phyloP scores from a whole-genome alignment of 108 stramenopile species.

The Epithemia pelagica region DNA sequence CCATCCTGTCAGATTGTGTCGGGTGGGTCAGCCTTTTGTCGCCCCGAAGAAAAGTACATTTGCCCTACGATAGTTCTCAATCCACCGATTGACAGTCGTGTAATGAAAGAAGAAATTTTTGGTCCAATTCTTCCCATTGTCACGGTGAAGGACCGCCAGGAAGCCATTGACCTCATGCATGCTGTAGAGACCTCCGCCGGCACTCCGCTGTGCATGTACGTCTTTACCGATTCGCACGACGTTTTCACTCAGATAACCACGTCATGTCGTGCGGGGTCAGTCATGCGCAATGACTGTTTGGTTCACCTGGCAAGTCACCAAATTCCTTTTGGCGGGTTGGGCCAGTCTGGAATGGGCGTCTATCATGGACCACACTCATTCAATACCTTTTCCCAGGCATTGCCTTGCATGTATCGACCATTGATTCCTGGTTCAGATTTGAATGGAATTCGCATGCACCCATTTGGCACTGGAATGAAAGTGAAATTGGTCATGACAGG shows the following conservation, averaged over 20 bases:
- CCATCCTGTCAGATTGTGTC: constrained; percentile 17
- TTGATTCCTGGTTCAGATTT: constrained; percentile 12
- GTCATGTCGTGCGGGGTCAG: constrained; percentile 41
- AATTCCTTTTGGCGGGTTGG: constrained; percentile 79
- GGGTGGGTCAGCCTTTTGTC: constrained; percentile 36
- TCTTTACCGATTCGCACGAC: constrained; percentile 44
- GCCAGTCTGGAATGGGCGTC: constrained; percentile 57
- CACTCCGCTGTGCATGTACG: constrained; percentile 68
- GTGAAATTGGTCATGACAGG: neutral
- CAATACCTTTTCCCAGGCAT: constrained; percentile 67
- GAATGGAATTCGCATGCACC: constrained; percentile 25
- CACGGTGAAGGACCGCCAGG: constrained; percentile 33
- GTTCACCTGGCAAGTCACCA: constrained; percentile 34
- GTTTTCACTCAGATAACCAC: constrained; percentile 37
- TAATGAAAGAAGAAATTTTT: constrained; percentile 87
- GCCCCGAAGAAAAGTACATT: constrained; percentile 37
- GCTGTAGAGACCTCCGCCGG: constrained; percentile 5
- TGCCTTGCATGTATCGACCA: constrained; percentile 21
- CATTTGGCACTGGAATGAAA: constrained; percentile 20
- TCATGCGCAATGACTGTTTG: constrained; percentile 57
- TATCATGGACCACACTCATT: constrained; percentile 68
- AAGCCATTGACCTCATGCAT: constrained; percentile 50
- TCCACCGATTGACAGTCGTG: constrained; percentile 30
- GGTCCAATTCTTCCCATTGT: constrained; percentile 82
- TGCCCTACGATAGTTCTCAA: constrained; percentile 55